Conservation (phyloP, 495 filamentous ascomycete species). For the Neurospora pannonica region DNA sequence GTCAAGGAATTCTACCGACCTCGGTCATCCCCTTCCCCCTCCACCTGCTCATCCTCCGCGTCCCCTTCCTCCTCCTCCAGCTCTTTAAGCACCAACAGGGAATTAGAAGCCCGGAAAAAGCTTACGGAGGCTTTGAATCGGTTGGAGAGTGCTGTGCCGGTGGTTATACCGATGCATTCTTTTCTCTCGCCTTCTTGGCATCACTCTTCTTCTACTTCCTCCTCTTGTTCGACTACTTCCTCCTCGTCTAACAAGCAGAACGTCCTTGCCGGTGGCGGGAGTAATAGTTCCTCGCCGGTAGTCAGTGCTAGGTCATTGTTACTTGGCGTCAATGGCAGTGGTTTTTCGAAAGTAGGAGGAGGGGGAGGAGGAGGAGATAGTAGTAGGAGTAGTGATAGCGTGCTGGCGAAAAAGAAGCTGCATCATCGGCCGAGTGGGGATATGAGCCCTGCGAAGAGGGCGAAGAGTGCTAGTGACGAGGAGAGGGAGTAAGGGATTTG, state of each 20-base stretch:
- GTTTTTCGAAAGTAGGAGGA: not conserved
- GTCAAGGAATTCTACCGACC: slow-evolving; percentile 42
- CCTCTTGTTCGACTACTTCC: not conserved
- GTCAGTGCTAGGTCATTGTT: not conserved
- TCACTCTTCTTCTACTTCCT: not conserved
- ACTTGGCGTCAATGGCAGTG: not conserved
- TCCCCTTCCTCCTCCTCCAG: not conserved
- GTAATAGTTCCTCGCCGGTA: not conserved
- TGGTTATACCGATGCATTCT: not conserved
- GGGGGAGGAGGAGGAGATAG: not conserved
- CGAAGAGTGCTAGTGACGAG: slow-evolving; percentile 1
- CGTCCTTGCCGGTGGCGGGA: not conserved
- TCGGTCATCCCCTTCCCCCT: slow-evolving; percentile 10
- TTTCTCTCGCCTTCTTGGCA: not conserved
- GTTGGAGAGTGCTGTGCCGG: not conserved
- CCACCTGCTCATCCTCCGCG: not conserved
- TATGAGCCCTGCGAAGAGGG: slow-evolving; percentile 25
- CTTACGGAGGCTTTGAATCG: slow-evolving; percentile 29
- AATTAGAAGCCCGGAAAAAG: slow-evolving; percentile 36
- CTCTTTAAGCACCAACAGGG: slow-evolving; percentile 26
- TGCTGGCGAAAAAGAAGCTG: slow-evolving; percentile 15
- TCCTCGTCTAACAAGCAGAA: not conserved
- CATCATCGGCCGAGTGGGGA: slow-evolving; percentile 23
- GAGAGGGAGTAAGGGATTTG: not conserved
- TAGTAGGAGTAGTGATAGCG: not conserved